phyloP scores from a whole-genome alignment of 306 rosid species.

The Trifolium fragiferum region DNA sequence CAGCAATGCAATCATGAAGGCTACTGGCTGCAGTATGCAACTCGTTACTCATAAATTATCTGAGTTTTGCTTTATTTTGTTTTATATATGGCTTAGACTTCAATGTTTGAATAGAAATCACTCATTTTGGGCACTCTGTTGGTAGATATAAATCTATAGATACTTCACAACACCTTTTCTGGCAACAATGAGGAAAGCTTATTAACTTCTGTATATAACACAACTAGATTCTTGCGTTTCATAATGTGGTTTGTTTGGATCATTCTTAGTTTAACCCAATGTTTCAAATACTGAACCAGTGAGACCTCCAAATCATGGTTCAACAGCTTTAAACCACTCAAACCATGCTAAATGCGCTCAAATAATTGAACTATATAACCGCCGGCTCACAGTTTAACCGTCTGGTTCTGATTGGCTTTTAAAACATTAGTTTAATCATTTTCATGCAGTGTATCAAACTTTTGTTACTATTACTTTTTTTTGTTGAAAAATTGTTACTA shows the following conservation, averaged over 20 bases:
- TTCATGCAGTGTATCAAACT: conserved; percentile 16
- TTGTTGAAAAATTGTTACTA: background rate
- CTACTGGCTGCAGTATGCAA: conserved; percentile 78
- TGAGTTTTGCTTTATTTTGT: conserved; percentile 1
- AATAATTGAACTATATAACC: background rate
- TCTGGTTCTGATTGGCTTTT: background rate
- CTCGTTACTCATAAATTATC: conserved; percentile 21
- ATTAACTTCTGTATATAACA: background rate
- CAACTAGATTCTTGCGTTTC: conserved; percentile 34
- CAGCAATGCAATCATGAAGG: conserved; percentile 87
- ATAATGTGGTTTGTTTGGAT: conserved; percentile 16
- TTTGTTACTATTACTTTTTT: conserved; percentile 1
- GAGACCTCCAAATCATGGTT: background rate
- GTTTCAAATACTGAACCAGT: background rate
- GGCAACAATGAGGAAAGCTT: conserved; percentile 4
- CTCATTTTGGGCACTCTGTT: conserved; percentile 1
- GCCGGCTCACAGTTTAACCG: background rate
- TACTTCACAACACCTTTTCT: conserved; percentile 3
- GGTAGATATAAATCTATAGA: conserved; percentile 3
- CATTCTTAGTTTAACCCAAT: background rate
- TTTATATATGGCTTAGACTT: background rate
- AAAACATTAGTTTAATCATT: background rate
- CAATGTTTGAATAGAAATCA: background rate
- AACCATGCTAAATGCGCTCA: too few species aligned
- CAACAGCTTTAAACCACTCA: too few species aligned